These are phyloP conservation scores for Russula vinacea DNA, from an alignment of 768 basidiomycete genomes.

Conservation along the genomic window DNA sequence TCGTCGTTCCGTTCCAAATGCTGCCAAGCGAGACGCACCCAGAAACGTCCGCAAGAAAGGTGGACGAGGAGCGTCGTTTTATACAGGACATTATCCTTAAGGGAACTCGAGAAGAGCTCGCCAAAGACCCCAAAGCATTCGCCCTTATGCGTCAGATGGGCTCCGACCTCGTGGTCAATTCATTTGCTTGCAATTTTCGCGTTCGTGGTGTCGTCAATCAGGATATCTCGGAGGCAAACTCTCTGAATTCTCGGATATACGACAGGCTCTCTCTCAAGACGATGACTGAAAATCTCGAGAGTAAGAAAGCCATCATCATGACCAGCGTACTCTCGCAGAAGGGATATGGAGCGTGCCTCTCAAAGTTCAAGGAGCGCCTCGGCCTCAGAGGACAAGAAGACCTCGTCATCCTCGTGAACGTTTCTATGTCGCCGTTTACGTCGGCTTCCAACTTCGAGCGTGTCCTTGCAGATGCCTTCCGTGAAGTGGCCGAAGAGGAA, in stretches of 20 bases:
- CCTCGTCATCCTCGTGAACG: slow-evolving; percentile 40
- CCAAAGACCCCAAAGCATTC: slow-evolving; percentile 20
- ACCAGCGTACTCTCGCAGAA: slow-evolving; percentile 37
- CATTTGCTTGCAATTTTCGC: slow-evolving; percentile 46
- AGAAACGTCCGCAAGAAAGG: slow-evolving; percentile 20
- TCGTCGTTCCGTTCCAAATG: slow-evolving; percentile 43
- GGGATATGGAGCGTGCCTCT: slow-evolving; percentile 39
- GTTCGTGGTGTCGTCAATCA: slow-evolving; percentile 37
- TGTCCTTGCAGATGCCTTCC: slow-evolving; percentile 38
- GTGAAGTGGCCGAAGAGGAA: slow-evolving; percentile 38
- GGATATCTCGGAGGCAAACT: slow-evolving; percentile 44
- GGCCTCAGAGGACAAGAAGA: slow-evolving; percentile 37
- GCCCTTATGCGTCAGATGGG: slow-evolving; percentile 26
- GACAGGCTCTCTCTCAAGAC: slow-evolving; percentile 38
- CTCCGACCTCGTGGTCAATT: slow-evolving; percentile 45
- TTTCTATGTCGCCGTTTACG: slow-evolving; percentile 43
- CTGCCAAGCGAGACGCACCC: slow-evolving; percentile 38
- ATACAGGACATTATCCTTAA: slow-evolving; percentile 26
- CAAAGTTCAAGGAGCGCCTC: slow-evolving; percentile 40
- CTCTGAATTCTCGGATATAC: slow-evolving; percentile 42
- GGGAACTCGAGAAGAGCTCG: slow-evolving; percentile 21
- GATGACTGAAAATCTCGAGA: slow-evolving; percentile 34
- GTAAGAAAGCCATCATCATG: slow-evolving; percentile 31
- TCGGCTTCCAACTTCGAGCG: slow-evolving; percentile 33
- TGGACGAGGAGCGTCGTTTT: slow-evolving; percentile 33